Conservation (phyloP, 129 eudicot species). For the Calendula officinalis region DNA sequence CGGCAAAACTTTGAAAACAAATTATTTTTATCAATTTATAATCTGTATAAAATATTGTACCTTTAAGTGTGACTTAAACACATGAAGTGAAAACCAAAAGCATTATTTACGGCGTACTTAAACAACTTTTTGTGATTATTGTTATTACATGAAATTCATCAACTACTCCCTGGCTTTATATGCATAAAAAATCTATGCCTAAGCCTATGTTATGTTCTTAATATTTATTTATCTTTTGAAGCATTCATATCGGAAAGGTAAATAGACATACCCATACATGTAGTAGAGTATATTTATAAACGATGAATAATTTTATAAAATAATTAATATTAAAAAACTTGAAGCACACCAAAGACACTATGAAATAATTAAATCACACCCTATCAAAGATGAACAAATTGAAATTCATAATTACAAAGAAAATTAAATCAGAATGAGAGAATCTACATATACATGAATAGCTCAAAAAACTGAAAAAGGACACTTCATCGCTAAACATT, state of each 20-base stretch:
- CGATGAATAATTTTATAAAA: background rate
- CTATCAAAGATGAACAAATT: too few species aligned
- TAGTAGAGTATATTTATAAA: background rate
- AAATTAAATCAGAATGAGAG: too few species aligned
- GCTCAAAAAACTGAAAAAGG: too few species aligned
- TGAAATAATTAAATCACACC: too few species aligned
- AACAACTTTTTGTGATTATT: constrained; percentile 17
- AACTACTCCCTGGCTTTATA: constrained; percentile 30
- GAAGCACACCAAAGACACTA: too few species aligned
- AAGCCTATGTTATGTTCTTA: background rate
- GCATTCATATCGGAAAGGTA: background rate
- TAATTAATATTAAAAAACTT: background rate
- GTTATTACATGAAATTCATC: constrained; percentile 10
- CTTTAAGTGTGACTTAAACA: background rate
- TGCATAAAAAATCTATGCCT: constrained; percentile 17
- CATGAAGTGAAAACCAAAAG: background rate
- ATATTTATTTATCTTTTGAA: background rate
- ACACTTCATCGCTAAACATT: too few species aligned
- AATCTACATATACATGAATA: too few species aligned
- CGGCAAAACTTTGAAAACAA: background rate
- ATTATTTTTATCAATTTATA: background rate
- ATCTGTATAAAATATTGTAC: background rate
- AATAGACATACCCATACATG: background rate
- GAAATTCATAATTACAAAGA: too few species aligned
- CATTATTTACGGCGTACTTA: constrained; percentile 23